These are phyloP conservation scores for Pseudoperonospora humuli DNA, from an alignment of 352 stramenopile species.

Conservation along the genomic window DNA sequence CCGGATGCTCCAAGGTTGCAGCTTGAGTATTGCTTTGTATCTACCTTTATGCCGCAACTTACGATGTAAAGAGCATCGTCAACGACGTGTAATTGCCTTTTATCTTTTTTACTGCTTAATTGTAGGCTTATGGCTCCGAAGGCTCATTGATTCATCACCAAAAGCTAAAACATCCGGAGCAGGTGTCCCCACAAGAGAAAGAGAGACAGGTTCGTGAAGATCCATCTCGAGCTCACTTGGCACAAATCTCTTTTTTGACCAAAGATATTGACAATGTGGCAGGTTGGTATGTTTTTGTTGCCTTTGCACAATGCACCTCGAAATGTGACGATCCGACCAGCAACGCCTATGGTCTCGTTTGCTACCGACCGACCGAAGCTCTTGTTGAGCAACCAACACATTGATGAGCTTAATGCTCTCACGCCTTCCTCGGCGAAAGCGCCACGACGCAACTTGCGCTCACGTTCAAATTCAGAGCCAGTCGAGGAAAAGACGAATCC, in stretches of 20 bases:
- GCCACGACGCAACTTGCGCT: conserved; percentile 34
- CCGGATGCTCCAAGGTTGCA: conserved; percentile 41
- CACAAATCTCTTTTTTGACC: not conserved
- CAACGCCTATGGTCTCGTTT: conserved; percentile 24
- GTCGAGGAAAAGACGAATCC: conserved; percentile 13
- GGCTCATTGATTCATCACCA: conserved; percentile 74
- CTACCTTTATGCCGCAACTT: not conserved
- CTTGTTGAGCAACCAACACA: conserved; percentile 5
- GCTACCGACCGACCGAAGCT: conserved; percentile 3
- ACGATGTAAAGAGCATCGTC: too few species aligned
- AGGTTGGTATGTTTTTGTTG: conserved; percentile 39
- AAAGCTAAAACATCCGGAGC: conserved; percentile 60
- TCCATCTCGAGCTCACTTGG: too few species aligned
- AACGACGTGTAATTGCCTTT: too few species aligned
- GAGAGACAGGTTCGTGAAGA: conserved; percentile 27
- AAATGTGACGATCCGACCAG: conserved; percentile 56
- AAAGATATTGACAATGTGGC: conserved; percentile 1
- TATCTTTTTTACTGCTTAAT: conserved; percentile 1
- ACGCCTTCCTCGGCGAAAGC: conserved; percentile 19
- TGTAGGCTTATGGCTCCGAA: conserved; percentile 77
- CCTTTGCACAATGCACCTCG: conserved; percentile 36
- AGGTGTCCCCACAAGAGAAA: conserved; percentile 23
- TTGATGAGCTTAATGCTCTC: not conserved
- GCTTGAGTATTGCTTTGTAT: conserved; percentile 1
- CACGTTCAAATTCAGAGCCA: conserved; percentile 73